A percentile compares a stretch with the other conserved stretches of the same genome.
phyloP scores from a whole-genome alignment of 805 yeast genomes.

The Candida methanosorbosa region DNA sequence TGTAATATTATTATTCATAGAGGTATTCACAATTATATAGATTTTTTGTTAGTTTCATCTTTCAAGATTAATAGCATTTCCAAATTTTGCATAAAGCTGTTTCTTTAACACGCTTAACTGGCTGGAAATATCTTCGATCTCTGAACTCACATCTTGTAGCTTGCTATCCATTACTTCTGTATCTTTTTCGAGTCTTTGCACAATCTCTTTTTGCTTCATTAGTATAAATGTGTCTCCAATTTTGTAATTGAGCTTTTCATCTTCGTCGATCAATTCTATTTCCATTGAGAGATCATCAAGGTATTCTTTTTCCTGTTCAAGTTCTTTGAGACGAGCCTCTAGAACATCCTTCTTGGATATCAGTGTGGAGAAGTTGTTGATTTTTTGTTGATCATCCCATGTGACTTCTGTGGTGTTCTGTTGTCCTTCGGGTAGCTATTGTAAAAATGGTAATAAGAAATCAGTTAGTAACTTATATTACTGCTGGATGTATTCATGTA shows the following conservation, averaged over 20 bases:
- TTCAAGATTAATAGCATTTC: slow-evolving; percentile 81
- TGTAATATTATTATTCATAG: too few relatives aligned
- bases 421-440: slow-evolving; percentile 45
- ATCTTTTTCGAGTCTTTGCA: slow-evolving; percentile 59
- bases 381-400: slow-evolving; percentile 83
- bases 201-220: slow-evolving; percentile 56
- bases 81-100: slow-evolving; percentile 80
- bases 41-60: slow-evolving; percentile 13
- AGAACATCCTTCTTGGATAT: slow-evolving; percentile 61
- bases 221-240: slow-evolving; percentile 77
- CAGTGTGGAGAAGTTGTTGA: slow-evolving; percentile 81
- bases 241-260: slow-evolving; percentile 63
- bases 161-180: slow-evolving; percentile 41
- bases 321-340: slow-evolving; percentile 36
- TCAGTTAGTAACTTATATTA: not conserved
- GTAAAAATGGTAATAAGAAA: slow-evolving; percentile 11
- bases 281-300: slow-evolving; percentile 81
- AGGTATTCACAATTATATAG: too few relatives aligned
- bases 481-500: too few relatives aligned
- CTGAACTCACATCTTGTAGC: slow-evolving; percentile 36
- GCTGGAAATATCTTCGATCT: slow-evolving; percentile 44
- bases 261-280: slow-evolving; percentile 76
- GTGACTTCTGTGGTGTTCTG: slow-evolving; percentile 50
- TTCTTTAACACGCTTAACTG: slow-evolving; percentile 56
- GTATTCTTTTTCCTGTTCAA: slow-evolving; percentile 71